phyloP scores from a whole-genome alignment of 208 protist species.

The Spongospora subterranea region DNA sequence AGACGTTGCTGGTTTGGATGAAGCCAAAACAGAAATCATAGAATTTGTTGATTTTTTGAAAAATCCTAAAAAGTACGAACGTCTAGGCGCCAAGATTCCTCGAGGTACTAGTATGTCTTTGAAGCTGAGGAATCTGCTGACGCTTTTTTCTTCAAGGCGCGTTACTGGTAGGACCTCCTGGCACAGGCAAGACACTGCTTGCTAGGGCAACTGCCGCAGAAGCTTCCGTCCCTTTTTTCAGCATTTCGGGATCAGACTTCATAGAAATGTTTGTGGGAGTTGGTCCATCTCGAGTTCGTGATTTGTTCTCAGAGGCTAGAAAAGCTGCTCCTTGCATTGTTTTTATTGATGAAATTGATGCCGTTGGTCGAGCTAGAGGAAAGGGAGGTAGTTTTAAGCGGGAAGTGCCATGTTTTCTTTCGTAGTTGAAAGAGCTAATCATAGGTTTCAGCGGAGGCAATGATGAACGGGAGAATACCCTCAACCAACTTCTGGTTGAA shows the following conservation, averaged over 20 bases:
- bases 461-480: constrained; percentile 90
- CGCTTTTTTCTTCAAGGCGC: not conserved
- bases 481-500: constrained; percentile 97
- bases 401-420: not conserved
- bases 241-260: constrained; percentile 90
- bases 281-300: constrained; percentile 77
- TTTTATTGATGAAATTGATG: constrained; percentile 96
- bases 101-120: constrained; percentile 73
- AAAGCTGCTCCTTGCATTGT: constrained; percentile 84
- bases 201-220: constrained; percentile 94
- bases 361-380: constrained; percentile 83
- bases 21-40: constrained; percentile 95
- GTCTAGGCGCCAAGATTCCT: constrained; percentile 93
- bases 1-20: constrained; percentile 93
- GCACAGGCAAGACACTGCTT: constrained; percentile 96
- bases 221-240: constrained; percentile 87
- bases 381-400: constrained; percentile 64
- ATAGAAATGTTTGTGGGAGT: constrained; percentile 95
- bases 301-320: constrained; percentile 89
- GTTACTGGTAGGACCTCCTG: constrained; percentile 88
- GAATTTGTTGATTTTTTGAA: constrained; percentile 98
- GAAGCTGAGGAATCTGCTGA: not conserved
- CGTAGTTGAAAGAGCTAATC: constrained; percentile 63
- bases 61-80: constrained; percentile 89
- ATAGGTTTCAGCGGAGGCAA: constrained; percentile 79